These are phyloP conservation scores for Botryotinia globosa DNA, from an alignment of 2,329 filamentous ascomycete genomes.

Conservation along the genomic window DNA sequence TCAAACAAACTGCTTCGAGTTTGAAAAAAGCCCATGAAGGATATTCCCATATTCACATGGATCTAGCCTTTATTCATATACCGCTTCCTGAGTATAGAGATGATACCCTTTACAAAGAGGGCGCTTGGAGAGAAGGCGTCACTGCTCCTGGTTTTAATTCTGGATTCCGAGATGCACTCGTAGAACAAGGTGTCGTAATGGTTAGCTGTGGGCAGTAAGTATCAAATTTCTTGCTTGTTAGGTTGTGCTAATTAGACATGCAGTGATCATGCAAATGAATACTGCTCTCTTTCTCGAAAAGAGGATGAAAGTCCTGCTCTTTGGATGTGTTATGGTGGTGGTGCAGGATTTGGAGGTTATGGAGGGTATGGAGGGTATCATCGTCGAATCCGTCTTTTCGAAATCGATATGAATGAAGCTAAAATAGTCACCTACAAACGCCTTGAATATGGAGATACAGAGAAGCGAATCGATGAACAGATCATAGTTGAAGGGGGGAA, in stretches of 20 bases:
- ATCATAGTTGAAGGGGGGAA: conserved; percentile 63
- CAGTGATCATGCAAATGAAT: conserved; percentile 94
- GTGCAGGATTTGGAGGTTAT: conserved; percentile 89
- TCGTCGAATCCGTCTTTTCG: conserved; percentile 82
- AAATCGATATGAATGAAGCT: conserved; percentile 88
- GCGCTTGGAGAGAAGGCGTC: conserved; percentile 75
- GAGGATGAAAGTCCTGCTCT: conserved; percentile 56
- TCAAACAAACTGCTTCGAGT: conserved; percentile 70
- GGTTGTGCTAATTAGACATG: conserved; percentile 25
- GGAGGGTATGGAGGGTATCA: conserved; percentile 85
- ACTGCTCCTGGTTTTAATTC: conserved; percentile 89
- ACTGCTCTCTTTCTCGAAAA: conserved; percentile 67
- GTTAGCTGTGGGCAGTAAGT: conserved; percentile 88
- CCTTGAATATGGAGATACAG: conserved; percentile 63
- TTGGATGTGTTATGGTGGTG: conserved; percentile 99
- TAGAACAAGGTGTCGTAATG: conserved; percentile 80
- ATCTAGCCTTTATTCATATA: conserved; percentile 97
- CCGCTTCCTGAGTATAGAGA: conserved; percentile 85
- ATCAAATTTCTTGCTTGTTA: not conserved
- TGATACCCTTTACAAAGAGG: conserved; percentile 57
- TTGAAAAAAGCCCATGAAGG: conserved; percentile 75
- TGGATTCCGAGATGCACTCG: conserved; percentile 85
- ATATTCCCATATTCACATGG: conserved; percentile 90
- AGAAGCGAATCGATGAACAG: conserved; percentile 58
- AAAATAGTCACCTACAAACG: conserved; percentile 91